Evolutionary conservation across 257 asterid genomes (phyloP).

Genomic region (Solanum microdontum): DNA sequence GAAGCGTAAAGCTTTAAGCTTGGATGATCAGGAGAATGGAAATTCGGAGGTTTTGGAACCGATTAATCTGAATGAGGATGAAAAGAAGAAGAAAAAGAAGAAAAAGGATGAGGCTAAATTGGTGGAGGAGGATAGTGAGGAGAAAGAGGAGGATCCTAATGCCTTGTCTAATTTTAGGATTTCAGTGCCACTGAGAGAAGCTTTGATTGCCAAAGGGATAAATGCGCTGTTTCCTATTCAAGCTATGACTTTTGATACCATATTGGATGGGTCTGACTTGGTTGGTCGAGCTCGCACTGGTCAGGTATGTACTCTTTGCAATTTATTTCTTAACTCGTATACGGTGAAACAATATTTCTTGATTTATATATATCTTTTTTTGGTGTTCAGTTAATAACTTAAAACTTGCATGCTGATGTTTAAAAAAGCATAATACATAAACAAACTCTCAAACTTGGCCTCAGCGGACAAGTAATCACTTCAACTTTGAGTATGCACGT

Average conservation of each 20-base stretch:
- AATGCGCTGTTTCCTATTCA: slow-evolving; percentile 71
- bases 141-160: slow-evolving; percentile 32
- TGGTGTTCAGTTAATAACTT: not conserved
- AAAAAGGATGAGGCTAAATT: slow-evolving; percentile 7
- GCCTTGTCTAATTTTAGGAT: slow-evolving; percentile 60
- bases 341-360: not conserved
- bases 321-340: not conserved
- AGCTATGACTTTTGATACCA: slow-evolving; percentile 62
- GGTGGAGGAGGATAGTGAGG: slow-evolving; percentile 2
- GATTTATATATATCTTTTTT: not conserved
- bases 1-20: slow-evolving; percentile 56
- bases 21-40: slow-evolving; percentile 11
- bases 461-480: not conserved
- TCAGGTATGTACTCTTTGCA: slow-evolving; percentile 32
- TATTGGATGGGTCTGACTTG: slow-evolving; percentile 77
- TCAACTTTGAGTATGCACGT: not conserved
- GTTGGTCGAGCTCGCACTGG: slow-evolving; percentile 95
- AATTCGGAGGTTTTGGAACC: slow-evolving; percentile 32
- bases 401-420: not conserved
- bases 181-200: slow-evolving; percentile 47
- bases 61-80: not conserved
- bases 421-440: not conserved
- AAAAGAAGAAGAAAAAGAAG: slow-evolving; percentile 27
- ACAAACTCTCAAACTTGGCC: not conserved
- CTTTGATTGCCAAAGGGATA: slow-evolving; percentile 53